Conservation (phyloP, 1,284 basidiomycete species). For the Irpex lacteus region DNA sequence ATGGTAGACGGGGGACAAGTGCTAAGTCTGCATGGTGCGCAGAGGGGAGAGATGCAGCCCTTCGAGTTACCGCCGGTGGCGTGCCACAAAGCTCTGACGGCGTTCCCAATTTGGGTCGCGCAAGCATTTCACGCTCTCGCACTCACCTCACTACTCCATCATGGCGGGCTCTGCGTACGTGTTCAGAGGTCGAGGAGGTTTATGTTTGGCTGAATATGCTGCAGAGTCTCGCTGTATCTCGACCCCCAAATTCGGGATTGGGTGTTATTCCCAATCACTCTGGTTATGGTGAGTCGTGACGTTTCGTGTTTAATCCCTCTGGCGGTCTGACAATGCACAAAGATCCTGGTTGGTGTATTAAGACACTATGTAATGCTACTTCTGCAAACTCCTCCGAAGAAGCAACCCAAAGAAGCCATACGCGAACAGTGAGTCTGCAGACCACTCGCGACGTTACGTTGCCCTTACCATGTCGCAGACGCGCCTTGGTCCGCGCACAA, state of each 20-base stretch:
- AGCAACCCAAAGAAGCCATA: conserved; percentile 71
- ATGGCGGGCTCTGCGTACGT: conserved; percentile 32
- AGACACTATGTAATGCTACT: conserved; percentile 91
- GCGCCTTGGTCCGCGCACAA: conserved; percentile 80
- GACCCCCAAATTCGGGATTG: conserved; percentile 93
- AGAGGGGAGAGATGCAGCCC: conserved; percentile 1
- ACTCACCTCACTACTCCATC: conserved; percentile 1
- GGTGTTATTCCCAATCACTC: conserved; percentile 95
- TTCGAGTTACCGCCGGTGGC: conserved; percentile 8
- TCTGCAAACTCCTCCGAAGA: conserved; percentile 85
- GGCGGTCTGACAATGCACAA: conserved; percentile 5
- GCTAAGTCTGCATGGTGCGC: conserved; percentile 10
- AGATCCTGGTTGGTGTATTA: conserved; percentile 93
- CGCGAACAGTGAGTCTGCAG: conserved; percentile 84
- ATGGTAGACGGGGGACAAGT: conserved; percentile 3
- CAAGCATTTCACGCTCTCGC: conserved; percentile 1
- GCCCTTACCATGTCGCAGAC: conserved; percentile 45
- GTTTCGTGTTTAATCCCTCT: not conserved
- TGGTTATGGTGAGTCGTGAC: conserved; percentile 81
- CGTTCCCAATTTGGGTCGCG: not conserved
- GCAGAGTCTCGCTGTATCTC: conserved; percentile 77
- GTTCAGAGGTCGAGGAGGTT: not conserved
- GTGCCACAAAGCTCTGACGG: conserved; percentile 1
- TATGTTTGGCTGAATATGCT: not conserved
- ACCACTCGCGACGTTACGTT: conserved; percentile 2